These are phyloP conservation scores for Hyphopichia burtonii DNA, from an alignment of 1,139 yeast species.

Conservation along the genomic window DNA sequence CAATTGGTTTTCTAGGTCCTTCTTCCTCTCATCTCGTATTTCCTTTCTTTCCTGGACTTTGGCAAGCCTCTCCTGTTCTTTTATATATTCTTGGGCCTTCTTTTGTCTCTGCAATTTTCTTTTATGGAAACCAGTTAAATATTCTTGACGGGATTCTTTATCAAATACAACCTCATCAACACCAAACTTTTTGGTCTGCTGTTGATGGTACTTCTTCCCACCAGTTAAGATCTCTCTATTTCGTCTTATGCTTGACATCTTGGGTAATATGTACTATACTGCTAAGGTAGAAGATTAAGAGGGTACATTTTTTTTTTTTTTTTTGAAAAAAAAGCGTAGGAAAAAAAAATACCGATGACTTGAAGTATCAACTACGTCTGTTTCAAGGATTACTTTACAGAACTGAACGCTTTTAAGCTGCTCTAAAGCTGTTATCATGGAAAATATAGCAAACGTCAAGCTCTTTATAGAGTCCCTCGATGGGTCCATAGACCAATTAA, in stretches of 20 bases:
- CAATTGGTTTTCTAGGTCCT: conserved; percentile 62
- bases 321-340: background rate
- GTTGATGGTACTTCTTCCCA: conserved; percentile 74
- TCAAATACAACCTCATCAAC: conserved; percentile 84
- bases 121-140: conserved; percentile 92
- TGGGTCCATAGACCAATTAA: conserved; percentile 29
- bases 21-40: conserved; percentile 67
- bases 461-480: conserved; percentile 26
- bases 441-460: conserved; percentile 34
- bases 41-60: conserved; percentile 75
- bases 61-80: conserved; percentile 73
- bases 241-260: conserved; percentile 25
- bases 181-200: conserved; percentile 61
- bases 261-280: no score
- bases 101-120: conserved; percentile 86
- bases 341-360: background rate
- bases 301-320: no score
- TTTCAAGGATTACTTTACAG: no score
- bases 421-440: conserved; percentile 34
- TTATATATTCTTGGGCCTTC: conserved; percentile 71
- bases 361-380: no score
- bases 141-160: conserved; percentile 70
- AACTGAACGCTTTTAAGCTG: no score
- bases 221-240: conserved; percentile 89
- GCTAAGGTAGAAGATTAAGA: no score